Conservation (phyloP, 768 basidiomycete species). For the Antrodiella citrinella region DNA sequence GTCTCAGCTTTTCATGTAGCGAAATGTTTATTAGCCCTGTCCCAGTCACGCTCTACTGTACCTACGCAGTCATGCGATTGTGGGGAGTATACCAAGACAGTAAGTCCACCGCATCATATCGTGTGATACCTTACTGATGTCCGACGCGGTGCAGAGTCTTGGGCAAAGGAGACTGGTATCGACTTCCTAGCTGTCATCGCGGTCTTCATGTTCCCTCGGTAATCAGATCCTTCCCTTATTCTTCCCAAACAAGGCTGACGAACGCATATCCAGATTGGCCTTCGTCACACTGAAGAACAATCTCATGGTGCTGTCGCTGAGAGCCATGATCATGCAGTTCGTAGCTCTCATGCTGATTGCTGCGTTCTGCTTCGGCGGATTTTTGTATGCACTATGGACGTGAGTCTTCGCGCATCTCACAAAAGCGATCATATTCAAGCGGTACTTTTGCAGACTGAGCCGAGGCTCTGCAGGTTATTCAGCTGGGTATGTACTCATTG, state of each 20-base stretch:
- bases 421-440: neutral
- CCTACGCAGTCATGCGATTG: conserved; percentile 69
- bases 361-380: conserved; percentile 86
- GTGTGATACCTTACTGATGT: neutral
- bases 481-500: conserved; percentile 18
- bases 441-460: conserved; percentile 40
- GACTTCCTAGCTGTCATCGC: conserved; percentile 87
- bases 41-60: conserved; percentile 66
- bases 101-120: conserved; percentile 24
- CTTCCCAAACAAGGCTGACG: no score
- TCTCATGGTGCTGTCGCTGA: conserved; percentile 70
- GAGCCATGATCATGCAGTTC: conserved; percentile 93
- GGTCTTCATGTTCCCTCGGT: conserved; percentile 86
- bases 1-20: no score
- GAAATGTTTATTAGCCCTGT: conserved; percentile 2
- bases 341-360: conserved; percentile 76
- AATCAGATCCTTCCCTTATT: neutral
- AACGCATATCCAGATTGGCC: conserved; percentile 50
- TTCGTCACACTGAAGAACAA: conserved; percentile 85
- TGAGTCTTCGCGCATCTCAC: conserved; percentile 46
- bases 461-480: conserved; percentile 48
- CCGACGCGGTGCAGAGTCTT: conserved; percentile 40
- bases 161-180: conserved; percentile 65
- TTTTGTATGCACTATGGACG: conserved; percentile 92
- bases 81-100: conserved; percentile 71